Conservation (phyloP, 352 stramenopile species). For the Phytophthora gonapodyides region DNA sequence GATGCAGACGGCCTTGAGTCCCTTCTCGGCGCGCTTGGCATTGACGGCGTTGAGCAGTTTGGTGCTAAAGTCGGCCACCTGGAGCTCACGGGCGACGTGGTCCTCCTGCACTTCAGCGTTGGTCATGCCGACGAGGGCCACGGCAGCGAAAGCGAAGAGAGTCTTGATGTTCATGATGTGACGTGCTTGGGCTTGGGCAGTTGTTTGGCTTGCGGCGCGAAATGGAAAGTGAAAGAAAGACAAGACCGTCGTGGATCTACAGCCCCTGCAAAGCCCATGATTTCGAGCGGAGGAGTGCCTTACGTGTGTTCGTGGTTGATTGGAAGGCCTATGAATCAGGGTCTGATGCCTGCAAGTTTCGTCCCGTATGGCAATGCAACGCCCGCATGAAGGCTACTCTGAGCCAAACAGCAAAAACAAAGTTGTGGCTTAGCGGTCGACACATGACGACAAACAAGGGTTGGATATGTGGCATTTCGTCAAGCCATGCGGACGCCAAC, state of each 20-base stretch:
- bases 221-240: constrained; percentile 27
- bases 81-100: constrained; percentile 27
- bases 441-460: too few species aligned
- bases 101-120: constrained; percentile 21
- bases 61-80: constrained; percentile 43
- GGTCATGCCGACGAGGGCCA: constrained; percentile 24
- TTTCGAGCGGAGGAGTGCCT: constrained; percentile 1
- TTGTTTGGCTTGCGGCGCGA: constrained; percentile 11
- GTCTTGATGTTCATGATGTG: constrained; percentile 37
- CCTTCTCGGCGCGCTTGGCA: constrained; percentile 39
- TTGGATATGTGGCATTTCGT: too few species aligned
- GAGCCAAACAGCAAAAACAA: too few species aligned
- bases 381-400: too few species aligned
- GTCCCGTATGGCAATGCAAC: too few species aligned
- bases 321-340: background rate
- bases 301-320: background rate
- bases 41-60: constrained; percentile 44
- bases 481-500: too few species aligned
- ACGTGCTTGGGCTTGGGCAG: constrained; percentile 1
- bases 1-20: constrained; percentile 39
- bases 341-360: too few species aligned
- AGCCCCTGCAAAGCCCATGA: constrained; percentile 21
- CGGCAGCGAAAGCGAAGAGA: constrained; percentile 27
- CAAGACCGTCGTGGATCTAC: background rate
- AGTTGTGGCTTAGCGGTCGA: too few species aligned